These are phyloP conservation scores for Fonsecaea monophora DNA, from an alignment of 2,329 filamentous ascomycete genomes.

Conservation along the genomic window DNA sequence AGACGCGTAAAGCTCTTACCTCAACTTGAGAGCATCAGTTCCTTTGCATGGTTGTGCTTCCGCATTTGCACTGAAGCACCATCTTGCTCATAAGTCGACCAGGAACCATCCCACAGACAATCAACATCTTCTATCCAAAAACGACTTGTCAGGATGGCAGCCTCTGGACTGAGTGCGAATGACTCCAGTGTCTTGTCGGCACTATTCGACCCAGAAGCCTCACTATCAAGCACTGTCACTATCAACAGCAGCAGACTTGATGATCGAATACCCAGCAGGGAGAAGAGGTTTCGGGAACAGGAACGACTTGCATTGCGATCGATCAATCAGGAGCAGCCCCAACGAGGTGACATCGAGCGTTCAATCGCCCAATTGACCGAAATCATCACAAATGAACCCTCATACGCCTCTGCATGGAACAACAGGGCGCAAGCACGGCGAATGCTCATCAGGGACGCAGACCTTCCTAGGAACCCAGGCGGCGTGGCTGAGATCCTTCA, in stretches of 20 bases:
- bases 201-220: slow-evolving; percentile 55
- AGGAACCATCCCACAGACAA: not conserved
- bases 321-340: slow-evolving; percentile 41
- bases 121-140: not conserved
- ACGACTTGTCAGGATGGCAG: not conserved
- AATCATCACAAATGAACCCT: slow-evolving; percentile 53
- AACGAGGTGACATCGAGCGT: slow-evolving; percentile 41
- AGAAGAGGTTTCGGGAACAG: slow-evolving; percentile 49
- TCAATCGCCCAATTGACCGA: slow-evolving; percentile 50
- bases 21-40: not conserved
- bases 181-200: slow-evolving; percentile 55
- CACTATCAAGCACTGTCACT: slow-evolving; percentile 26
- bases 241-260: slow-evolving; percentile 50
- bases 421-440: slow-evolving; percentile 62
- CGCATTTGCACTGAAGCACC: not conserved
- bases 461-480: slow-evolving; percentile 26
- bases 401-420: slow-evolving; percentile 61
- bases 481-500: slow-evolving; percentile 41
- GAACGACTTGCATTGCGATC: slow-evolving; percentile 51
- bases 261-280: slow-evolving; percentile 49
- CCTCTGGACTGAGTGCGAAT: slow-evolving; percentile 47
- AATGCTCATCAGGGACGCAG: slow-evolving; percentile 45
- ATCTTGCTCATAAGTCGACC: not conserved
- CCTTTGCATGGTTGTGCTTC: not conserved
- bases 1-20: not conserved